Evolutionary conservation across 495 filamentous ascomycete species (phyloP), one percentile per base, ranked within the genome.

Genomic region (Cenococcum geophilum): DNA sequence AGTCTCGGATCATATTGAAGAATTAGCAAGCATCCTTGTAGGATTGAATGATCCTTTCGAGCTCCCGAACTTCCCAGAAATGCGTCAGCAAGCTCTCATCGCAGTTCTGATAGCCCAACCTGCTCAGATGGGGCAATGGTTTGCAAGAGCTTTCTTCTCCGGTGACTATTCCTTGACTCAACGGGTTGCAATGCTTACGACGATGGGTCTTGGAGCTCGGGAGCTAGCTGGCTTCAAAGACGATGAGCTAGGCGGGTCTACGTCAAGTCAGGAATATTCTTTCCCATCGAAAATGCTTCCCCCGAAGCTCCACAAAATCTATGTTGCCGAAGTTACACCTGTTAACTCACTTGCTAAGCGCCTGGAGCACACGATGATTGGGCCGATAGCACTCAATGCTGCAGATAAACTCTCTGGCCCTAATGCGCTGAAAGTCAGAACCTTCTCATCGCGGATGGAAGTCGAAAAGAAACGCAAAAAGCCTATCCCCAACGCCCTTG

Each of bases 151-250:
- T 0, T 95, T 92, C 74, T 97, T 95, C 70, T 86, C 88, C 42
- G 95, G 91, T 10, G 95, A 97, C 64, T 89, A 92, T 66, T 95
- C 91, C 0, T 77, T 97, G 50, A 80, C 83, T 0, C 92, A 97
- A 68, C 80, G 93, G 36, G 86, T 86, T 11, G 83, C 87, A 0
- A 79, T 97, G 40, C 85, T 97, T 40, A 87, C 86, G 54, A 84
- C 87, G 5, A 75, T 97, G 18, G 92, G 92, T 14, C 75, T 99
- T 0, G 82, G 85, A 50, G 90, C 89, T n/a, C 82, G 93, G 47
- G 93, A 97, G 72, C 73, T 99, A 1, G 91, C 89, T 0, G 92
- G 93, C 6, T 85, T 87, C 57, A 85, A 86, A 27, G 78, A 81
- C 25, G 87, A 86, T 50, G 59, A 67, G 42, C 23, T 57, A 12